Conservation (phyloP, 2,329 filamentous ascomycete species). For the Colletotrichum sp. region DNA sequence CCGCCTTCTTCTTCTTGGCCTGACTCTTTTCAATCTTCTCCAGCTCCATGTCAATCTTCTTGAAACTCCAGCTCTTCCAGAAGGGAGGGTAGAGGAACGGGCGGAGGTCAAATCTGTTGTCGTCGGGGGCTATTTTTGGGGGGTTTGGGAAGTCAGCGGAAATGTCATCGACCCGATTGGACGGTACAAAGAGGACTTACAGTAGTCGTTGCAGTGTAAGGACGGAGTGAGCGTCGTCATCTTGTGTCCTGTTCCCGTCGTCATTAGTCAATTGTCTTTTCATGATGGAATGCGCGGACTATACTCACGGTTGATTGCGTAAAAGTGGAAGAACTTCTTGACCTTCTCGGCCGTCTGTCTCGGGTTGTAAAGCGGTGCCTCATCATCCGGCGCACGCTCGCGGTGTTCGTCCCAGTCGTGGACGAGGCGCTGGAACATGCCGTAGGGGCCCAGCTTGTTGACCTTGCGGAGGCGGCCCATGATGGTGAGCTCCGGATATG, state of each 20-base stretch:
- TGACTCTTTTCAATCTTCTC: conserved; percentile 33
- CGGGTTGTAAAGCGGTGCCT: conserved; percentile 35
- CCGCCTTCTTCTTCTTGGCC: background rate
- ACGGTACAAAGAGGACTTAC: background rate
- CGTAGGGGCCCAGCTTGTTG: conserved; percentile 51
- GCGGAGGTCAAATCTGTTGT: conserved; percentile 30
- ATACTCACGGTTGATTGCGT: conserved; percentile 56
- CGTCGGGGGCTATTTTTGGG: conserved; percentile 26
- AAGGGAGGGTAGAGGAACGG: conserved; percentile 34
- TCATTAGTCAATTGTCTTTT: background rate
- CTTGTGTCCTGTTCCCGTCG: conserved; percentile 15
- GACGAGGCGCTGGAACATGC: conserved; percentile 50
- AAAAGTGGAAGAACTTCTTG: conserved; percentile 55
- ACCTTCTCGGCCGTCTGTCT: conserved; percentile 44
- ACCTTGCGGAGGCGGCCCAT: conserved; percentile 46
- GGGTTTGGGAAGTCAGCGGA: background rate
- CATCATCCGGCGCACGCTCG: conserved; percentile 27
- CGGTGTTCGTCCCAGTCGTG: conserved; percentile 48
- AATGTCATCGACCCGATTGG: background rate
- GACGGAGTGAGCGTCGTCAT: conserved; percentile 21
- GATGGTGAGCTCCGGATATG: conserved; percentile 48
- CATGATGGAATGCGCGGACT: too few relatives aligned
- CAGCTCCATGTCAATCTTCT: conserved; percentile 42
- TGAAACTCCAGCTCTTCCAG: conserved; percentile 40
- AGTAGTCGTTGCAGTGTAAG: conserved; percentile 22